These are phyloP conservation scores for Miscanthus lutarioriparius DNA, from an alignment of 176 grass and related monocot genomes.

Conservation along the genomic window DNA sequence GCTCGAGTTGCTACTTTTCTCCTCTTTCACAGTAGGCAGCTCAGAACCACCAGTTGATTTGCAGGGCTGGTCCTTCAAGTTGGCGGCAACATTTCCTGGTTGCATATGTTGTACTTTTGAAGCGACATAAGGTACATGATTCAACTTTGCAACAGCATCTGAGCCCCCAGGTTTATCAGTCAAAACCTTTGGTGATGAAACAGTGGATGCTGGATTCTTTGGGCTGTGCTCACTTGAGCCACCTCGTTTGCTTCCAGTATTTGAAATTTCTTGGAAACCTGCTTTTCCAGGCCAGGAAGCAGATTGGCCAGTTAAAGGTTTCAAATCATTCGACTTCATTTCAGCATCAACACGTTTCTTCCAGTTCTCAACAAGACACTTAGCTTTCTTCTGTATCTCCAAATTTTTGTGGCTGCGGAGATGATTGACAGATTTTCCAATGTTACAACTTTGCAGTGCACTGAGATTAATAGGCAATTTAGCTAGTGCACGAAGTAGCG, in stretches of 20 bases:
- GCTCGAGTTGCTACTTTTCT: conserved; percentile 91
- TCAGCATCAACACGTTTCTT: conserved; percentile 96
- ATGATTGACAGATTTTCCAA: conserved; percentile 95
- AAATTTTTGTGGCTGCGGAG: conserved; percentile 79
- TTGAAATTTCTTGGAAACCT: conserved; percentile 66
- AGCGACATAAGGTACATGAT: conserved; percentile 17
- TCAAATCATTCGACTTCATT: conserved; percentile 87
- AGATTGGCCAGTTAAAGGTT: conserved; percentile 59
- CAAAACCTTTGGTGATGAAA: conserved; percentile 50
- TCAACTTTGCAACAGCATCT: conserved; percentile 44
- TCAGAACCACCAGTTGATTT: conserved; percentile 45
- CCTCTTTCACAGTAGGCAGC: conserved; percentile 57
- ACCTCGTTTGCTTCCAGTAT: conserved; percentile 64
- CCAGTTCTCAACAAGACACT: conserved; percentile 87
- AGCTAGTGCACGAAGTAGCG: conserved; percentile 74
- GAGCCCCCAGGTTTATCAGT: conserved; percentile 41
- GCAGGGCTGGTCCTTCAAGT: conserved; percentile 45
- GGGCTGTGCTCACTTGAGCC: conserved; percentile 55
- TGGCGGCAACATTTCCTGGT: conserved; percentile 9
- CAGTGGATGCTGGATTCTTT: conserved; percentile 45
- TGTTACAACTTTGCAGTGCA: conserved; percentile 84
- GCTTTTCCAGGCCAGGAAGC: conserved; percentile 66
- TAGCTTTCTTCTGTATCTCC: conserved; percentile 93
- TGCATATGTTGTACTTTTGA: conserved; percentile 39
- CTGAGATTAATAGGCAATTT: conserved; percentile 91